A percentile compares a stretch with the other conserved stretches of the same genome.
Evolutionary conservation across 2,329 filamentous ascomycete species (phyloP).

Genomic region (Colletotrichum musicola): DNA sequence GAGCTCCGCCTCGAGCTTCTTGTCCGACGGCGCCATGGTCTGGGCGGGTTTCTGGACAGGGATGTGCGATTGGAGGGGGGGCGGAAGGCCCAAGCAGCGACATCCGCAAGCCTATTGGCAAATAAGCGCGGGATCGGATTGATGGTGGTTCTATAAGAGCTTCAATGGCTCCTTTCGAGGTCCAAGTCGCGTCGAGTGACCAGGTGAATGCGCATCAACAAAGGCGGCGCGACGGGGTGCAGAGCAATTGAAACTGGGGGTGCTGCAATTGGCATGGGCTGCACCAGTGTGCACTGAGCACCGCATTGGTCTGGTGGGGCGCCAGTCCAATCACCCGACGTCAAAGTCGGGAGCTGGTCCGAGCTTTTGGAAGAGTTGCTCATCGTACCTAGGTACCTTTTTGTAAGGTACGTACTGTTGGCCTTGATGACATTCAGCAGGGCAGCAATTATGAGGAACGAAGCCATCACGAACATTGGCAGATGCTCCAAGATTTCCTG

Average conservation of each 20-base stretch:
- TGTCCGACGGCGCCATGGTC: slow-evolving; percentile 56
- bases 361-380: not conserved
- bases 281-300: not conserved
- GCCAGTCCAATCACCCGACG: slow-evolving; percentile 22
- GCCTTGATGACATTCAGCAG: too few species aligned
- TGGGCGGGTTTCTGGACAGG: not conserved
- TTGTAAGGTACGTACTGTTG: too few species aligned
- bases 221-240: slow-evolving; percentile 17
- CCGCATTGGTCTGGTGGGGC: slow-evolving; percentile 19
- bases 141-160: slow-evolving; percentile 7
- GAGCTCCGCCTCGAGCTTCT: slow-evolving; percentile 60
- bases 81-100: not conserved
- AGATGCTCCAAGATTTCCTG: not conserved
- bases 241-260: slow-evolving; percentile 27
- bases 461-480: not conserved
- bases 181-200: slow-evolving; percentile 27
- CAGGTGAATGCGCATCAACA: slow-evolving; percentile 13
- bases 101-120: not conserved
- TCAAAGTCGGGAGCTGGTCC: not conserved
- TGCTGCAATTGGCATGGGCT: slow-evolving; percentile 3
- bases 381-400: too few species aligned
- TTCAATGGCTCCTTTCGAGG: slow-evolving; percentile 7
- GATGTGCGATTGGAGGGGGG: not conserved
- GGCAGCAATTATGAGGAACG: not conserved
- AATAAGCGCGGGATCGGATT: not conserved